Evolutionary conservation across 768 basidiomycete species (phyloP).

Genomic region (Tricholomella constricta): DNA sequence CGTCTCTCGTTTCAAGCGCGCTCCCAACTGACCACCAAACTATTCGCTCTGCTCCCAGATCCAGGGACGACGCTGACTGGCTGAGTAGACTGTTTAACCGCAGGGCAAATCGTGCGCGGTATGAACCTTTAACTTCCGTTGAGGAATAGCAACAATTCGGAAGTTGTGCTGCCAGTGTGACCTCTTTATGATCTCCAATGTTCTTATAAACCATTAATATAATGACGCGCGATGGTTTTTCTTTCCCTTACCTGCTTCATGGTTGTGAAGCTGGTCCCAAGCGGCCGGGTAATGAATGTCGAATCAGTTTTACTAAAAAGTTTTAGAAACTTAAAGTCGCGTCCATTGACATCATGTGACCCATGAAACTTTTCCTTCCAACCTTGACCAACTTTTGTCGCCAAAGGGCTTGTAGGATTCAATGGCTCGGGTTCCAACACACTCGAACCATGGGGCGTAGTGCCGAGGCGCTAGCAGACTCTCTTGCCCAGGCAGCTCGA

Average conservation of each 20-base stretch:
- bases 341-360: slow-evolving; percentile 15
- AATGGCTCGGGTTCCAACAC: slow-evolving; percentile 4
- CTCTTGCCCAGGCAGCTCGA: not conserved
- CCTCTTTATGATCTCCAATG: too few species aligned
- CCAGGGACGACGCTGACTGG: slow-evolving; percentile 34
- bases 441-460: slow-evolving; percentile 27
- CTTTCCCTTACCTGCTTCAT: too few species aligned
- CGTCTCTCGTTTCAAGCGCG: slow-evolving; percentile 50
- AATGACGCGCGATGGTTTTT: not conserved
- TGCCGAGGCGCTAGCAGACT: slow-evolving; percentile 20
- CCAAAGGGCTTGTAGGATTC: slow-evolving; percentile 9
- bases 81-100: slow-evolving; percentile 52
- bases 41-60: slow-evolving; percentile 28
- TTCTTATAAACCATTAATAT: not conserved
- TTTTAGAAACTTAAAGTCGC: not conserved
- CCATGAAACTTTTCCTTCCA: slow-evolving; percentile 24
- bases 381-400: slow-evolving; percentile 16
- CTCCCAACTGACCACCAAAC: slow-evolving; percentile 40
- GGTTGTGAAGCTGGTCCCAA: too few species aligned
- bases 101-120: slow-evolving; percentile 20
- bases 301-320: too few species aligned
- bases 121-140: slow-evolving; percentile 30
- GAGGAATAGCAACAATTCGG: slow-evolving; percentile 4
- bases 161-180: not conserved
- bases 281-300: too few species aligned